A percentile compares a stretch with the other conserved stretches of the same genome.
phyloP scores from a whole-genome alignment of 129 eudicot species.

The Arctium minus region DNA sequence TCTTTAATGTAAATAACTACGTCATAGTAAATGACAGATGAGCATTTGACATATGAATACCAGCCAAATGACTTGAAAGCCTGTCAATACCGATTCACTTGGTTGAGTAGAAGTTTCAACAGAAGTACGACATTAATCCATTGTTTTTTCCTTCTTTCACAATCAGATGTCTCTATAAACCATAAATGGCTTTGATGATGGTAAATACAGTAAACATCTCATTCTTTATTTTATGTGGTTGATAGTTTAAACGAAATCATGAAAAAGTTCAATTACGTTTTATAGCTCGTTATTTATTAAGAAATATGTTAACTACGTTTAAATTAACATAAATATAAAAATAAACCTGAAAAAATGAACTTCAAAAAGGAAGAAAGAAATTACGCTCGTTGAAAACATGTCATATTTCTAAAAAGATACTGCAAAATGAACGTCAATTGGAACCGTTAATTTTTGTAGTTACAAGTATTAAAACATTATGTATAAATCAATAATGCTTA shows the following conservation, averaged over 20 bases:
- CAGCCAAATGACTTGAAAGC: neutral
- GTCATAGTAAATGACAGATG: neutral
- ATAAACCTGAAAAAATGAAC: too few species aligned
- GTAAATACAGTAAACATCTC: neutral
- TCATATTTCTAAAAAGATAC: neutral
- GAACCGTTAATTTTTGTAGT: too few species aligned
- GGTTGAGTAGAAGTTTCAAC: neutral
- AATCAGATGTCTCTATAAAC: neutral
- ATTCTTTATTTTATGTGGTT: neutral
- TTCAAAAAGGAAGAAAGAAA: neutral
- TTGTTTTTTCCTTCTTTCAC: neutral
- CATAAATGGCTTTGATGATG: neutral
- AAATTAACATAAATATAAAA: too few species aligned
- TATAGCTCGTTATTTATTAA: neutral
- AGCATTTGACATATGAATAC: neutral
- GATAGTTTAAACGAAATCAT: neutral
- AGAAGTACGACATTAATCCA: neutral
- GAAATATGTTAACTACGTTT: neutral
- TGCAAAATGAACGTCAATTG: neutral
- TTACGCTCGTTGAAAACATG: neutral
- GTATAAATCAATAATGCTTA: too few species aligned
- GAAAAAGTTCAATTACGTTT: neutral
- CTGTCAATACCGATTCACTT: neutral
- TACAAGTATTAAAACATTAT: too few species aligned
- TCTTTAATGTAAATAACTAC: neutral